Conservation (phyloP, 2,329 filamentous ascomycete genomes). For the Beauveria medogensis region DNA sequence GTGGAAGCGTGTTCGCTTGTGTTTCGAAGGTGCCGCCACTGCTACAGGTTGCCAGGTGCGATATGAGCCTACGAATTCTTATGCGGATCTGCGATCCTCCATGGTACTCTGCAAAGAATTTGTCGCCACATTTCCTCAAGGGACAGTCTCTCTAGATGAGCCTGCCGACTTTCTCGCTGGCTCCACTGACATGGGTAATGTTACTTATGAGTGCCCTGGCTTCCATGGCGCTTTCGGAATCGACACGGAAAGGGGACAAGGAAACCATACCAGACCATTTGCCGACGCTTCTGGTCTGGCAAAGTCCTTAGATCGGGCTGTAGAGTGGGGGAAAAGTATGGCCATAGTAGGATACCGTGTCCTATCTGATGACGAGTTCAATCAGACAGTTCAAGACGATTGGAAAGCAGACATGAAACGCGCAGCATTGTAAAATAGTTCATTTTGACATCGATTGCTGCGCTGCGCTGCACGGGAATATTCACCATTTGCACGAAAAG, state of each 20-base stretch:
- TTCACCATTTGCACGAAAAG: too few species aligned
- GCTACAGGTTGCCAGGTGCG: conserved; percentile 19
- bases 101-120: conserved; percentile 32
- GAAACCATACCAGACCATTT: conserved; percentile 28
- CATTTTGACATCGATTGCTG: too few species aligned
- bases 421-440: conserved; percentile 13
- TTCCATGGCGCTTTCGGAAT: conserved; percentile 40
- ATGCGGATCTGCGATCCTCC: conserved; percentile 36
- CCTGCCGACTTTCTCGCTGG: conserved; percentile 21
- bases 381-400: conserved; percentile 16
- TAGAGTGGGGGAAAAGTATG: conserved; percentile 34
- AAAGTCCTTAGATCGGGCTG: conserved; percentile 24
- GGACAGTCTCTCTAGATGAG: conserved; percentile 28
- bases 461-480: too few species aligned
- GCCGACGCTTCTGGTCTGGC: conserved; percentile 32
- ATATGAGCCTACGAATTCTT: conserved; percentile 22
- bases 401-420: conserved; percentile 26
- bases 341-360: conserved; percentile 24
- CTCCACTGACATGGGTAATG: conserved; percentile 41
- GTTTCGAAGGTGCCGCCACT: conserved; percentile 21
- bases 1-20: conserved; percentile 21
- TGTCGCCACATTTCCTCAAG: conserved; percentile 28
- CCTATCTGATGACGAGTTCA: conserved; percentile 23
- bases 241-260: conserved; percentile 23
- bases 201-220: conserved; percentile 34